Conservation (phyloP, 1,284 basidiomycete genomes). For the Cystobasidium pallidum region DNA sequence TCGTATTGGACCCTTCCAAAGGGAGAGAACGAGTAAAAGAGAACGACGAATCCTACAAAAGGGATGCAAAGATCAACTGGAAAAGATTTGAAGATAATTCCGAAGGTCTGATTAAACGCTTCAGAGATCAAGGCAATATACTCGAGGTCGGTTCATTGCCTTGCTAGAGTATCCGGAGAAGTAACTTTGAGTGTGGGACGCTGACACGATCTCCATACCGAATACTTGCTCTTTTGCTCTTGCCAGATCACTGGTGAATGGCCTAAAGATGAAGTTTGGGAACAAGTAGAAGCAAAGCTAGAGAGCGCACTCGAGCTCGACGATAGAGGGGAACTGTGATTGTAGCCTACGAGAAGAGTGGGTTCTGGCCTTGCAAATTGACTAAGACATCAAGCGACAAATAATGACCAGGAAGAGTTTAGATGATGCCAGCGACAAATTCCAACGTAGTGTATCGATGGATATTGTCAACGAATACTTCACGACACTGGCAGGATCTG, state of each 20-base stretch:
- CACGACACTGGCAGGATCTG: too few relatives aligned
- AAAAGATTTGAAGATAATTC: constrained; percentile 48
- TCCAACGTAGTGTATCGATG: too few relatives aligned
- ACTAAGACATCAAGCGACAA: too few relatives aligned
- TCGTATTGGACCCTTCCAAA: constrained; percentile 49
- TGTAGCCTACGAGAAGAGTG: background rate
- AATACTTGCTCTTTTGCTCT: background rate
- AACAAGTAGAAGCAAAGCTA: constrained; percentile 53
- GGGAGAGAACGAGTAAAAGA: constrained; percentile 47
- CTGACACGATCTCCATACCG: background rate
- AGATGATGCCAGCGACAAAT: too few relatives aligned
- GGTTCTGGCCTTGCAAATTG: background rate
- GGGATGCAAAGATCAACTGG: constrained; percentile 43
- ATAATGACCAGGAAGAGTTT: too few relatives aligned
- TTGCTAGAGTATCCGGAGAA: too few relatives aligned
- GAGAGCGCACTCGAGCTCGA: constrained; percentile 44
- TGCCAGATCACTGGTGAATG: constrained; percentile 51
- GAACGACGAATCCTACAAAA: constrained; percentile 25
- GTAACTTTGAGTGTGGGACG: too few relatives aligned
- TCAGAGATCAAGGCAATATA: constrained; percentile 51
- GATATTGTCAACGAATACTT: too few relatives aligned
- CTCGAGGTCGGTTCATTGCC: constrained; percentile 47
- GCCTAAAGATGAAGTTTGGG: constrained; percentile 53
- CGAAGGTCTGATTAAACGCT: constrained; percentile 48
- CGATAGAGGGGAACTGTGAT: constrained; percentile 41